A percentile compares a stretch with the other conserved stretches of the same genome.
Evolutionary conservation across 352 stramenopile species (phyloP).

Genomic region (Globisporangium cederbergense): DNA sequence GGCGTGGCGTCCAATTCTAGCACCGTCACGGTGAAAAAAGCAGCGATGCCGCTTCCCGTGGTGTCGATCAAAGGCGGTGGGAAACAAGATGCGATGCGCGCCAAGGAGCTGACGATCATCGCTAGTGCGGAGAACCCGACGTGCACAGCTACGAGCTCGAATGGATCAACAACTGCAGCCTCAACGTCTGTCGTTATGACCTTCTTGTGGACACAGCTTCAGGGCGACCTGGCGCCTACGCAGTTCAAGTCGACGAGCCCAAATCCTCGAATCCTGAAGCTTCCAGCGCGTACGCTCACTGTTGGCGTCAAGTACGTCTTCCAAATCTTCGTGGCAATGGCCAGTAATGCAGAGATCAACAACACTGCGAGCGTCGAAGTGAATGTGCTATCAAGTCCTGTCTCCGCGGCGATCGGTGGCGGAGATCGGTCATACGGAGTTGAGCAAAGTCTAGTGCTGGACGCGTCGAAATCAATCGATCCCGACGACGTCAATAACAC

Average conservation of each 20-base stretch:
- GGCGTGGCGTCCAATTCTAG: conserved; percentile 40
- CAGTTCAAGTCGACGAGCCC: conserved; percentile 51
- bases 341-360: conserved; percentile 35
- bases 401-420: conserved; percentile 34
- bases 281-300: conserved; percentile 42
- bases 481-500: conserved; percentile 37
- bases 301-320: conserved; percentile 62
- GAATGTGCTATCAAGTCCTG: conserved; percentile 33
- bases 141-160: conserved; percentile 23
- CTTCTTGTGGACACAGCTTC: conserved; percentile 49
- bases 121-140: conserved; percentile 42
- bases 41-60: conserved; percentile 42
- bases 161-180: conserved; percentile 5
- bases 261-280: conserved; percentile 51
- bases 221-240: conserved; percentile 30
- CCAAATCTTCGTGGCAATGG: conserved; percentile 49
- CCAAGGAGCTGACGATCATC: conserved; percentile 39
- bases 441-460: conserved; percentile 45
- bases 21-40: conserved; percentile 40
- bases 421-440: conserved; percentile 50
- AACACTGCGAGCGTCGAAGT: conserved; percentile 52
- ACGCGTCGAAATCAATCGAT: conserved; percentile 50
- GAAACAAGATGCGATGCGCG: conserved; percentile 33
- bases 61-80: conserved; percentile 50
- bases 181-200: conserved; percentile 40